Evolutionary conservation across 768 basidiomycete species (phyloP), one percentile per base, ranked within the genome.

Genomic region (Kwoniella shandongensis): DNA sequence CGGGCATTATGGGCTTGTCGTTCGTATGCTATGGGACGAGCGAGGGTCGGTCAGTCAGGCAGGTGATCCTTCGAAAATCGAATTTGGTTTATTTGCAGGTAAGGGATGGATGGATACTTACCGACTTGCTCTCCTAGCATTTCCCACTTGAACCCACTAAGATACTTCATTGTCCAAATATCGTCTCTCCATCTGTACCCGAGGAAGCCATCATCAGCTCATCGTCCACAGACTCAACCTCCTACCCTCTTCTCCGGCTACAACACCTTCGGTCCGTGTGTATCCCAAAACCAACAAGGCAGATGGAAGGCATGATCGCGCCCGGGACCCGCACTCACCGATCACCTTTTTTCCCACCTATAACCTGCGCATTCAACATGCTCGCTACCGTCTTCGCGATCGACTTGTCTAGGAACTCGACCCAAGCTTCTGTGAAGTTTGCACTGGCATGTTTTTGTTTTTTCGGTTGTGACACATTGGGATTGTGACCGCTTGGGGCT

Each of bases 91-190:
- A n/a, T n/a, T n/a, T n/a, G 25, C 15, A 40, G 18, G 13, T 36
- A 46, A 25, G 35, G 11, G 44, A 1, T 11, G 39, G 51, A 17
- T 18, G 36, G 42, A 36, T 13, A 82, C 92, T 76, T 73, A 94
- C 94, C 91, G 66, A 99, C 87, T 82, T 97, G 94, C 77, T 98
- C 96, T 5, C 91, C 93, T 57, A 99, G 80, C 94, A 96, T 96
- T 77, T 88, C 86, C 96, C 96, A 99, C 70, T 93, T 96, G 81
- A 98, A 99, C 70, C 85, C 88, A 8, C 93, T 93, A 56, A 99
- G 79, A 75, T 99, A 99, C 74, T 94, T 94, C 91, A 98, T 94
- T 54, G 96, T 97, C 96, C 96, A 99, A 7, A 99, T 86, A 64
- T 99, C 96, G 72, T 98, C 94, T 73, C 90, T 81, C 89, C 91